phyloP scores from a whole-genome alignment of 768 basidiomycete species.

The Tylopilus felleus region DNA sequence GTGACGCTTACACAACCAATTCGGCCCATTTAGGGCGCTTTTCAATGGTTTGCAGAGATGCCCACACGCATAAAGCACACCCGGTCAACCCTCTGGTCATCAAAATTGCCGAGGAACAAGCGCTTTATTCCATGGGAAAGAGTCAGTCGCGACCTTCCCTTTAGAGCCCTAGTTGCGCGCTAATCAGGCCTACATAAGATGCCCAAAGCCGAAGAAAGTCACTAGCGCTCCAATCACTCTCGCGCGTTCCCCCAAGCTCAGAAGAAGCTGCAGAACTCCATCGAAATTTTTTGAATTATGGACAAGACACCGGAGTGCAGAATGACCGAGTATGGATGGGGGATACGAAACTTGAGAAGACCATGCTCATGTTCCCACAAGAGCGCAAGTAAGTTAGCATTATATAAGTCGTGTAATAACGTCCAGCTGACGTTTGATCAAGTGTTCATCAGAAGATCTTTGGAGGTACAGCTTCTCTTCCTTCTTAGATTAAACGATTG shows the following conservation, averaged over 20 bases:
- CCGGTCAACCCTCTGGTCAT: slow-evolving; percentile 62
- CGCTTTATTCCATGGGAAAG: slow-evolving; percentile 64
- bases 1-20: not conserved
- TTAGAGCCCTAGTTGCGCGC: not conserved
- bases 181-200: slow-evolving; percentile 35
- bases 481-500: not conserved
- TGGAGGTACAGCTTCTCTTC: slow-evolving; percentile 46
- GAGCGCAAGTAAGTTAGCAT: slow-evolving; percentile 63
- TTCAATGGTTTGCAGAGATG: slow-evolving; percentile 83
- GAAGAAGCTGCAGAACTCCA: slow-evolving; percentile 68
- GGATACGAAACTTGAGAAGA: slow-evolving; percentile 65
- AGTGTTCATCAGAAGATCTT: slow-evolving; percentile 84
- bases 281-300: slow-evolving; percentile 60
- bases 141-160: slow-evolving; percentile 36
- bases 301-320: slow-evolving; percentile 32
- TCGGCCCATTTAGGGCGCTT: slow-evolving; percentile 64
- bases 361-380: slow-evolving; percentile 81
- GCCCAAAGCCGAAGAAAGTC: slow-evolving; percentile 58
- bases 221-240: slow-evolving; percentile 55
- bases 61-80: slow-evolving; percentile 58
- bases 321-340: slow-evolving; percentile 68
- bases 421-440: not conserved
- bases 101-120: slow-evolving; percentile 58
- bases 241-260: slow-evolving; percentile 70
- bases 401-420: not conserved